These are phyloP conservation scores for Dictyostelium capitatum DNA, from an alignment of 78 protist species.

Conservation along the genomic window DNA sequence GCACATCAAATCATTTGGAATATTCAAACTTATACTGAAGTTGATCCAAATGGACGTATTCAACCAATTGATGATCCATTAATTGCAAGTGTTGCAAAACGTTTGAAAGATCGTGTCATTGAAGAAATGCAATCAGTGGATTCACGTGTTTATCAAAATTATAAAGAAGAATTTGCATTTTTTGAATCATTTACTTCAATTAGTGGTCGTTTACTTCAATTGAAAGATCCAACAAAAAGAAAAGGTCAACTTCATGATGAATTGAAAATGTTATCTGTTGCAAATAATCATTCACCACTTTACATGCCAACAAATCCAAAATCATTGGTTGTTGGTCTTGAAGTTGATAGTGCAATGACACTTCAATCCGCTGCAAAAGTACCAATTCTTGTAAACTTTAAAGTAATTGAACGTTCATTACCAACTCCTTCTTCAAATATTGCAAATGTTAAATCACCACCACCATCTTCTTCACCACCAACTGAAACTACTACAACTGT, in stretches of 20 bases:
- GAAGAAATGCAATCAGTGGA: conserved; percentile 14
- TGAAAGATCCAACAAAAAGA: conserved; percentile 63
- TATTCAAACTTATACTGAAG: conserved; percentile 82
- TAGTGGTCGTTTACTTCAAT: conserved; percentile 87
- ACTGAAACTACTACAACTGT: conserved; percentile 9
- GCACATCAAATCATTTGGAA: conserved; percentile 95
- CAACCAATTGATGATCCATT: conserved; percentile 53
- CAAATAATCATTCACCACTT: conserved; percentile 19
- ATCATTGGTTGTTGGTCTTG: conserved; percentile 56
- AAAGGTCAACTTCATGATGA: conserved; percentile 70
- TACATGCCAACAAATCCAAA: conserved; percentile 92
- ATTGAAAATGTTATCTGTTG: background rate
- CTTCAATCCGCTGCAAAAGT: conserved; percentile 88
- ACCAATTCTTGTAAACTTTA: conserved; percentile 85
- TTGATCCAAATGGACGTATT: conserved; percentile 52
- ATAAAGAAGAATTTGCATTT: conserved; percentile 89
- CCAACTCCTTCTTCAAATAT: conserved; percentile 19
- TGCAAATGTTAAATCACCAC: conserved; percentile 49
- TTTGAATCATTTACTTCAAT: conserved; percentile 87
- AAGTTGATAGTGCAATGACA: conserved; percentile 63
- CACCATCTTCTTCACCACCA: conserved; percentile 61
- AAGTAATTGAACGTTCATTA: conserved; percentile 15
- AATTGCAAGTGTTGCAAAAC: conserved; percentile 33
- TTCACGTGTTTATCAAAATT: conserved; percentile 6
- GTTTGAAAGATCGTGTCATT: conserved; percentile 58